phyloP scores from a whole-genome alignment of 306 rosid species.

The Cicer pinnatifidum region DNA sequence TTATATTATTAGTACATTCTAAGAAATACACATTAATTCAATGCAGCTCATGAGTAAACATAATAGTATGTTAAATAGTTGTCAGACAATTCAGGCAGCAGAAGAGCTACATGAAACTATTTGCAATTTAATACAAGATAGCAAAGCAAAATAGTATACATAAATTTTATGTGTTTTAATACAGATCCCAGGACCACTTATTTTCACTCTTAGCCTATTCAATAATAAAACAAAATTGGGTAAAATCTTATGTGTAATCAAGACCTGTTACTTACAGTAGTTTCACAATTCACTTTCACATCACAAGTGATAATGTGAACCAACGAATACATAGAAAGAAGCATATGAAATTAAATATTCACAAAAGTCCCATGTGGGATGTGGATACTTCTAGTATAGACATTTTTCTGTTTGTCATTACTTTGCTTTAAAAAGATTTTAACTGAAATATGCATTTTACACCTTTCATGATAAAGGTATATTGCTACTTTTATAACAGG shows the following conservation, averaged over 20 bases:
- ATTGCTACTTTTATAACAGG: conserved; percentile 20
- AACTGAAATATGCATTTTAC: conserved; percentile 6
- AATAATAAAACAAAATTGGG: conserved; percentile 27
- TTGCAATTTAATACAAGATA: neutral
- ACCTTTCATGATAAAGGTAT: neutral
- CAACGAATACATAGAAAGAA: conserved; percentile 7
- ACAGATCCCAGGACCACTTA: conserved; percentile 36
- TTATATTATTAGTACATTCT: too few species aligned
- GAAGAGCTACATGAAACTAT: neutral
- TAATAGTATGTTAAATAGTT: neutral
- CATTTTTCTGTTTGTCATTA: conserved; percentile 38
- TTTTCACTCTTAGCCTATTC: conserved; percentile 18
- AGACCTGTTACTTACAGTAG: conserved; percentile 16
- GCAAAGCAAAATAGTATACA: neutral
- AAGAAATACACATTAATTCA: too few species aligned
- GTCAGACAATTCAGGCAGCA: neutral
- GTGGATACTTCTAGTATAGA: conserved; percentile 20
- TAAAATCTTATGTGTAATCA: conserved; percentile 14
- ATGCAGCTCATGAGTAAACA: too few species aligned
- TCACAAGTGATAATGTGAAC: conserved; percentile 31
- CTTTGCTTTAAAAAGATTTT: conserved; percentile 6
- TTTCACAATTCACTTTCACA: conserved; percentile 41
- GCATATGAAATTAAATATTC: conserved; percentile 47
- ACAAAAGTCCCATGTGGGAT: conserved; percentile 43
- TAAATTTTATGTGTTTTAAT: conserved; percentile 4